Conservation (phyloP, 1,139 yeast genomes). For the Pneumocystis wakefieldiae region DNA sequence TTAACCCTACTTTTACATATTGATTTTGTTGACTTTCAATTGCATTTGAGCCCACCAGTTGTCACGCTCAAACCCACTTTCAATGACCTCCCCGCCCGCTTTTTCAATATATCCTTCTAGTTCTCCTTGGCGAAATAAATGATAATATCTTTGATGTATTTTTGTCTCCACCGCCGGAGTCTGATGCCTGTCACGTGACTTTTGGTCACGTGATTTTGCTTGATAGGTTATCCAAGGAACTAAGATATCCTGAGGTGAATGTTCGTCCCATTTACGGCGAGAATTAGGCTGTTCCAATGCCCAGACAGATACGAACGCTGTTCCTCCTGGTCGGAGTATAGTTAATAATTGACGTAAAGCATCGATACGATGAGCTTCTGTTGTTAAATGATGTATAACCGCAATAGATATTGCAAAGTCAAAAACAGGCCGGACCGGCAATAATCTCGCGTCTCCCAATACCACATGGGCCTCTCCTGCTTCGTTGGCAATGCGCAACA, state of each 20-base stretch:
- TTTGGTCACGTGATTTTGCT: slow-evolving; percentile 16
- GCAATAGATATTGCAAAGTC: slow-evolving; percentile 94
- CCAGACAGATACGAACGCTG: slow-evolving; percentile 80
- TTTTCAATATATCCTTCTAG: slow-evolving; percentile 46
- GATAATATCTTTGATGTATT: slow-evolving; percentile 60
- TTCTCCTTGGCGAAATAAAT: slow-evolving; percentile 72
- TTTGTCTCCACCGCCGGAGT: slow-evolving; percentile 32
- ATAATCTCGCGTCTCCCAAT: slow-evolving; percentile 66
- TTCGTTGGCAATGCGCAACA: slow-evolving; percentile 39
- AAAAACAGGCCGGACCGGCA: slow-evolving; percentile 34
- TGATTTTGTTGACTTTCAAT: neutral
- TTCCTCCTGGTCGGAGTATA: slow-evolving; percentile 45
- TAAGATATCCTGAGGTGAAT: slow-evolving; percentile 81
- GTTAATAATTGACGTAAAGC: slow-evolving; percentile 58
- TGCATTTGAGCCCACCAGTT: slow-evolving; percentile 63
- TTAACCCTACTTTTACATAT: too few relatives aligned
- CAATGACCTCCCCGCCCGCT: slow-evolving; percentile 56
- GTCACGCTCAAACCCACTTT: slow-evolving; percentile 77
- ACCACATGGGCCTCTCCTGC: slow-evolving; percentile 43
- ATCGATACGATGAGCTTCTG: slow-evolving; percentile 55
- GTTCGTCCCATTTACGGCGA: slow-evolving; percentile 73
- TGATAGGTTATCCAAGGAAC: slow-evolving; percentile 57
- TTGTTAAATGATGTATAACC: slow-evolving; percentile 90
- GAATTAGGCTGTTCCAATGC: slow-evolving; percentile 83
- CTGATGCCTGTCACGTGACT: slow-evolving; percentile 3